Conservation (phyloP, 768 basidiomycete genomes). For the Phlebiopsis gigantea region DNA sequence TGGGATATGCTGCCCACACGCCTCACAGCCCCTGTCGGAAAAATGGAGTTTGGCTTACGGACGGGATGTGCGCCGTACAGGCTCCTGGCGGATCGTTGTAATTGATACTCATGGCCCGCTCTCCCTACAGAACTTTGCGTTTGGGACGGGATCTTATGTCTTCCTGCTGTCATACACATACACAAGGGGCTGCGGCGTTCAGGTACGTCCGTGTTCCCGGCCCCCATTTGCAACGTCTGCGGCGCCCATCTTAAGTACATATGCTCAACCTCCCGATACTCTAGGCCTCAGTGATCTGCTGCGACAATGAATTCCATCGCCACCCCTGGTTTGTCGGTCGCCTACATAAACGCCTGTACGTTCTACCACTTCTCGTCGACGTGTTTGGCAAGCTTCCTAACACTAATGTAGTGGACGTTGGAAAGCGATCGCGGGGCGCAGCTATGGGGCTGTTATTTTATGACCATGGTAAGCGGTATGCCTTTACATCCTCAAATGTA, state of each 20-base stretch:
- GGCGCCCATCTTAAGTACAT: not conserved
- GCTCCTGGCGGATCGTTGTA: too few species aligned
- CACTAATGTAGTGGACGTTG: conserved; percentile 3
- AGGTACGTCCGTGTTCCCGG: not conserved
- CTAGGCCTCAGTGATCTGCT: not conserved
- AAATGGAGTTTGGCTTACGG: too few species aligned
- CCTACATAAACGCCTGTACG: not conserved
- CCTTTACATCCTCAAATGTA: not conserved
- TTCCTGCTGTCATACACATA: not conserved
- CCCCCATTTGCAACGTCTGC: not conserved
- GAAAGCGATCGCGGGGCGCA: conserved; percentile 10
- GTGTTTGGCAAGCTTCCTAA: not conserved
- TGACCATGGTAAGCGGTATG: conserved; percentile 11
- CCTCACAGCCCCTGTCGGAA: too few species aligned
- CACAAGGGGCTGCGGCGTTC: not conserved
- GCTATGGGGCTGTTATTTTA: conserved; percentile 14
- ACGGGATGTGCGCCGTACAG: too few species aligned
- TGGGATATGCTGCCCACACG: too few species aligned
- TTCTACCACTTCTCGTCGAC: not conserved
- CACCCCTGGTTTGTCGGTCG: not conserved
- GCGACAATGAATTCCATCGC: not conserved
- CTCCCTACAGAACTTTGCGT: too few species aligned
- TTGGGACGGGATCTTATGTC: not conserved
- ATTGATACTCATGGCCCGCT: too few species aligned
- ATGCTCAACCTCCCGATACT: not conserved